Percentiles rank a stretch among this genome's conserved stretches.
Evolutionary conservation across 768 basidiomycete species (phyloP).

Genomic region (Hydnum rufescens): DNA sequence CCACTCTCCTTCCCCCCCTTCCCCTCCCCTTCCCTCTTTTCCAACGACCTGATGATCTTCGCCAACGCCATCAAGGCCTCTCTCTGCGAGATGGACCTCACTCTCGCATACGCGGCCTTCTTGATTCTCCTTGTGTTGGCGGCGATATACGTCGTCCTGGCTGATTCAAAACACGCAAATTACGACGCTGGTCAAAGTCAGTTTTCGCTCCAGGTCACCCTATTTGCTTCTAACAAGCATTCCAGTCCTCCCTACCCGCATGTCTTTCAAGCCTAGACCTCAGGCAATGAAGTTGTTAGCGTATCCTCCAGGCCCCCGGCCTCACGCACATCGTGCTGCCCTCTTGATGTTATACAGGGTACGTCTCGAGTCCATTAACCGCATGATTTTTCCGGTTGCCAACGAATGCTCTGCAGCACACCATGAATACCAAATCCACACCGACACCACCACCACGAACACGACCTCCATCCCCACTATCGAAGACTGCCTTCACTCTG

Average conservation of each 20-base stretch:
- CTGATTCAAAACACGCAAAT: too few species aligned
- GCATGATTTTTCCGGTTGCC: not conserved
- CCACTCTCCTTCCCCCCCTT: too few species aligned
- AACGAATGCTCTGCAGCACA: too few species aligned
- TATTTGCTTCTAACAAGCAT: not conserved
- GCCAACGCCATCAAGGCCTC: not conserved
- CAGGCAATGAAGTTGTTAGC: constrained; percentile 1
- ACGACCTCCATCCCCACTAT: too few species aligned
- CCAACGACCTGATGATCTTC: not conserved
- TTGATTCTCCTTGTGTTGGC: not conserved
- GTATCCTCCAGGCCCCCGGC: not conserved
- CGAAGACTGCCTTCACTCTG: too few species aligned
- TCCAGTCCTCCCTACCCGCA: not conserved
- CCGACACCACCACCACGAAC: too few species aligned
- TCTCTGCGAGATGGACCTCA: not conserved
- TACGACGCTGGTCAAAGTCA: too few species aligned
- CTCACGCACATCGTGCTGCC: not conserved
- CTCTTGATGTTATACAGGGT: not conserved
- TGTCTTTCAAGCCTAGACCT: not conserved
- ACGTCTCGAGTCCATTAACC: not conserved
- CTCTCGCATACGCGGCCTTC: not conserved
- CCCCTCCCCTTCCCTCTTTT: too few species aligned
- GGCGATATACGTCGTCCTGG: not conserved
- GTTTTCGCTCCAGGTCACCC: not conserved
- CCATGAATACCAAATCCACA: too few species aligned